Conservation (phyloP, 2,329 filamentous ascomycete species). For the Aureobasidium leucospermi region DNA sequence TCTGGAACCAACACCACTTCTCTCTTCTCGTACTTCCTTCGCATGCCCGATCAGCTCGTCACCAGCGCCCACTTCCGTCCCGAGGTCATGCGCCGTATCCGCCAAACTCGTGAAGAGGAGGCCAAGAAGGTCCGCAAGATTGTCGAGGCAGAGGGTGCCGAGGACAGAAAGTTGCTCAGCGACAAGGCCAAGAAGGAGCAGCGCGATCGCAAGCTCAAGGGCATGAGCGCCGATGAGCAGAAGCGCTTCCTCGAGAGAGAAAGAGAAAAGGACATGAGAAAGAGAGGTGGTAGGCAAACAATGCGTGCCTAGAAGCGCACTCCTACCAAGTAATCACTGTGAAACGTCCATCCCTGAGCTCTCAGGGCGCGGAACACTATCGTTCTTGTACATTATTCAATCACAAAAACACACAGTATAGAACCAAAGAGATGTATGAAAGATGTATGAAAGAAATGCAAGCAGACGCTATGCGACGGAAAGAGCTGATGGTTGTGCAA, state of each 20-base stretch:
- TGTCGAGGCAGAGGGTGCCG: constrained; percentile 63
- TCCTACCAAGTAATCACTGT: background rate
- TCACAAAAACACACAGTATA: background rate
- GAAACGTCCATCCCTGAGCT: background rate
- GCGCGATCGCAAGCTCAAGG: constrained; percentile 62
- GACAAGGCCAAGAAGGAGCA: constrained; percentile 72
- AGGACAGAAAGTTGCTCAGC: constrained; percentile 47
- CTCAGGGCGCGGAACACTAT: background rate
- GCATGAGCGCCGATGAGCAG: constrained; percentile 54
- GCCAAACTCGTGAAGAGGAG: constrained; percentile 70
- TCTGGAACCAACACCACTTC: constrained; percentile 53
- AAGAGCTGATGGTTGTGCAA: no score
- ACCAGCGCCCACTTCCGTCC: constrained; percentile 75
- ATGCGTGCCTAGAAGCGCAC: constrained; percentile 36
- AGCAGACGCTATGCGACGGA: background rate
- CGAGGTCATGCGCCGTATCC: constrained; percentile 78
- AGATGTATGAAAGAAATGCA: background rate
- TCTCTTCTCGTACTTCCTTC: constrained; percentile 74
- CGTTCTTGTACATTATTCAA: constrained; percentile 9
- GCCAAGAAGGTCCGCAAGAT: constrained; percentile 71
- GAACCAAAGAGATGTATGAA: background rate
- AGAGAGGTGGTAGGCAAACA: constrained; percentile 56
- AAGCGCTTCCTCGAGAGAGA: constrained; percentile 66
- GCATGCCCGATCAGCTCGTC: constrained; percentile 76
- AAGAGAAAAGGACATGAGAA: constrained; percentile 63